Percentiles rank a stretch among this genome's conserved stretches.
Conservation (phyloP, 345 rosid species). For the Physaria fendleri region DNA sequence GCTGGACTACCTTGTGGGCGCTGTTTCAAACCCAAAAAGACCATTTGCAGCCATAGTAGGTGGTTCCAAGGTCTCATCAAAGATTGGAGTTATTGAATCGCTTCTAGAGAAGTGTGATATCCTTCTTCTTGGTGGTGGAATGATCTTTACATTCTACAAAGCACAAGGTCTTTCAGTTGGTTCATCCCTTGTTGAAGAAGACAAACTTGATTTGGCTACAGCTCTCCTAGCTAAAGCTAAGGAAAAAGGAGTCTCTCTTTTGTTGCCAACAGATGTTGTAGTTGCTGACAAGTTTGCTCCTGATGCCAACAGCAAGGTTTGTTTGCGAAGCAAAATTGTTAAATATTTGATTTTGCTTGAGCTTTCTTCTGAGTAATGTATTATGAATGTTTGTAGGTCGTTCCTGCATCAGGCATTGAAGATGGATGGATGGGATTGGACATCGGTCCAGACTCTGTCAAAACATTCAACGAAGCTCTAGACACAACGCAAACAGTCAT, state of each 20-base stretch:
- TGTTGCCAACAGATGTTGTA: slow-evolving; percentile 80
- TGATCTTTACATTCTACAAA: slow-evolving; percentile 97
- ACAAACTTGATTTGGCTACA: slow-evolving; percentile 80
- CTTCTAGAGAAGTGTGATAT: slow-evolving; percentile 76
- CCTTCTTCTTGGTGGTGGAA: slow-evolving; percentile 93
- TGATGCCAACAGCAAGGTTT: slow-evolving; percentile 86
- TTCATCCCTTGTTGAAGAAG: slow-evolving; percentile 90
- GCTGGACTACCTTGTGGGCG: slow-evolving; percentile 94
- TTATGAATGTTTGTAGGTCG: slow-evolving; percentile 38
- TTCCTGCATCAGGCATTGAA: slow-evolving; percentile 68
- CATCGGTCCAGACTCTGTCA: slow-evolving; percentile 73
- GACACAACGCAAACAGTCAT: slow-evolving; percentile 71
- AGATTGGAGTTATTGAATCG: slow-evolving; percentile 93
- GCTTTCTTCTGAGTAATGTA: background rate
- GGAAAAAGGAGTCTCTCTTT: slow-evolving; percentile 77
- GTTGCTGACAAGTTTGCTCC: slow-evolving; percentile 90
- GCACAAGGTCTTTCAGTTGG: slow-evolving; percentile 85
- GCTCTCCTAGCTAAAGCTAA: slow-evolving; percentile 84
- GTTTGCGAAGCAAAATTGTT: background rate
- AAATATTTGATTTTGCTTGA: background rate
- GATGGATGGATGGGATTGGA: slow-evolving; percentile 98
- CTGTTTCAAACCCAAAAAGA: slow-evolving; percentile 79
- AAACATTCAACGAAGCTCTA: slow-evolving; percentile 59
- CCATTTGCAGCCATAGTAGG: slow-evolving; percentile 97
- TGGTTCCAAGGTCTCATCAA: slow-evolving; percentile 86